Conservation (phyloP, 2,329 filamentous ascomycete species). For the Fusarium mundagurra region DNA sequence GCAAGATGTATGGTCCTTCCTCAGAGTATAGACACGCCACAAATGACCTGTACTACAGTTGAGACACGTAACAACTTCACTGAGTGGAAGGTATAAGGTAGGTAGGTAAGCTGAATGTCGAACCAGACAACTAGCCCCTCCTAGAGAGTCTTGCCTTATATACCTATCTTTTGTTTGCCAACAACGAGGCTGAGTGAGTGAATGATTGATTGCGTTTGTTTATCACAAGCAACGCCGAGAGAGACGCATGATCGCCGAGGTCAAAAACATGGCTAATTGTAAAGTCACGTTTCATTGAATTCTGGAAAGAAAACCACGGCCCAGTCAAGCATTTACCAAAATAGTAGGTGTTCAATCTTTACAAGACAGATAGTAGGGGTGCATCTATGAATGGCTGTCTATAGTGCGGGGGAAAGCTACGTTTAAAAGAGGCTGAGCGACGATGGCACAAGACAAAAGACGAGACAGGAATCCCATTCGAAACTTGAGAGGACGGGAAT, state of each 20-base stretch:
- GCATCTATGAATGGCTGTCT: neutral
- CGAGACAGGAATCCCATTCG: neutral
- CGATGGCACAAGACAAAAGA: neutral
- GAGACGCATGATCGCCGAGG: constrained; percentile 24
- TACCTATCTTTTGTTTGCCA: neutral
- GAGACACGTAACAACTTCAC: neutral
- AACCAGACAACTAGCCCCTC: no score
- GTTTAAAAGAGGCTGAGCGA: neutral
- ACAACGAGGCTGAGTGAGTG: neutral
- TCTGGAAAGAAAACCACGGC: neutral
- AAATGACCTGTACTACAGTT: neutral
- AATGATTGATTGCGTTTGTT: neutral
- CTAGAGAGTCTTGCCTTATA: neutral
- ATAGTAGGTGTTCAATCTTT: constrained; percentile 12
- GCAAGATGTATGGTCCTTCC: constrained; percentile 7
- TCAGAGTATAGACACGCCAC: neutral
- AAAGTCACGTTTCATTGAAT: neutral
- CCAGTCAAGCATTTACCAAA: constrained; percentile 3
- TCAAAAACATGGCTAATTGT: constrained; percentile 4
- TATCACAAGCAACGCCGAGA: constrained; percentile 35
- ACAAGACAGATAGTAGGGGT: constrained; percentile 12
- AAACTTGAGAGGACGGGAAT: neutral
- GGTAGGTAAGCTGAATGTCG: neutral
- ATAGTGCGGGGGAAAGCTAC: constrained; percentile 6
- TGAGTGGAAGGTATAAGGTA: neutral